Evolutionary conservation across 1,284 basidiomycete genomes (phyloP).

Genomic region (Kalmanozyma brasiliensis): DNA sequence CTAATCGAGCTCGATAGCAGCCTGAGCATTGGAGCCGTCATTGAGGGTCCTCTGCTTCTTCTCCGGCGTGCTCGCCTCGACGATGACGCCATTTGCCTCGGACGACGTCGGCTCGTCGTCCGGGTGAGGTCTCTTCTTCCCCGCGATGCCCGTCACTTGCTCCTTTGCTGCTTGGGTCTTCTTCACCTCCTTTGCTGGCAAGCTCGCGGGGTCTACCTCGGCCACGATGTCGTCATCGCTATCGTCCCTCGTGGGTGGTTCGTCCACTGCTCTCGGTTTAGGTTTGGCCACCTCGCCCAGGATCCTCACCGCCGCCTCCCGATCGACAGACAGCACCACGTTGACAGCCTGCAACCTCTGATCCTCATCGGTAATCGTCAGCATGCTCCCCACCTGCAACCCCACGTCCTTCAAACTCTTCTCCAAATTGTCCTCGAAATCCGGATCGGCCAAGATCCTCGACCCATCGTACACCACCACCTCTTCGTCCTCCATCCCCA

Average conservation of each 20-base stretch:
- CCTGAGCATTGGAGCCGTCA: constrained; percentile 6
- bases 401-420: constrained; percentile 79
- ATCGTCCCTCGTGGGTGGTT: constrained; percentile 1
- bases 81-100: background rate
- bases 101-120: constrained; percentile 6
- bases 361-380: constrained; percentile 88
- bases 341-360: constrained; percentile 44
- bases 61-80: background rate
- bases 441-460: constrained; percentile 83
- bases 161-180: background rate
- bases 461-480: constrained; percentile 77
- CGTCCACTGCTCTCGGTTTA: constrained; percentile 1
- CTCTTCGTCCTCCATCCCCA: constrained; percentile 68
- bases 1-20: constrained; percentile 30
- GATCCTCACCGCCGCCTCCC: constrained; percentile 11
- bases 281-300: constrained; percentile 10
- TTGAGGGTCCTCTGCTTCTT: constrained; percentile 23
- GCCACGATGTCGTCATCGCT: constrained; percentile 1
- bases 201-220: background rate
- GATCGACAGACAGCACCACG: constrained; percentile 39
- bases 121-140: constrained; percentile 30
- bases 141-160: background rate
- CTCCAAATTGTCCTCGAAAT: constrained; percentile 85
- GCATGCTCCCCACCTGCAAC: constrained; percentile 77
- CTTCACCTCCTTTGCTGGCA: constrained; percentile 1